These are phyloP conservation scores for Solanum chacoense DNA, from an alignment of 305 asterid species.

Conservation along the genomic window DNA sequence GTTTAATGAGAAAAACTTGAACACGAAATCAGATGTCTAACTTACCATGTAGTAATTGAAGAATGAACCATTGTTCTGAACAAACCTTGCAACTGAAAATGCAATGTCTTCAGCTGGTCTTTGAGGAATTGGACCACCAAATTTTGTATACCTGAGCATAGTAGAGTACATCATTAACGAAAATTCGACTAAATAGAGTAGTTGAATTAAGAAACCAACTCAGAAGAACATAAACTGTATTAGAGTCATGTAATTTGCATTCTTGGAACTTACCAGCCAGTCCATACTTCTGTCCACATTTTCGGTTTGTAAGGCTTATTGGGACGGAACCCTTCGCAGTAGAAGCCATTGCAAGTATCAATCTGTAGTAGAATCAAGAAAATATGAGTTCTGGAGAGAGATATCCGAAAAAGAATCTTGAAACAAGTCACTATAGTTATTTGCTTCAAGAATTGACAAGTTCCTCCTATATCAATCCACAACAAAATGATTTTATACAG, in stretches of 20 bases:
- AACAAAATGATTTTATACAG: background rate
- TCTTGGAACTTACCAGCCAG: constrained; percentile 53
- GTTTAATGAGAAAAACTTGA: background rate
- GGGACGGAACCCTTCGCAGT: constrained; percentile 71
- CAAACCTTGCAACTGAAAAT: constrained; percentile 78
- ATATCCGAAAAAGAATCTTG: background rate
- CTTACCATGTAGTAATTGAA: constrained; percentile 90
- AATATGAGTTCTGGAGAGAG: background rate
- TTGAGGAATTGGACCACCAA: constrained; percentile 56
- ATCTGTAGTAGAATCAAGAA: constrained; percentile 31
- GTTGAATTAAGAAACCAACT: background rate
- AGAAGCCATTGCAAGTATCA: constrained; percentile 81
- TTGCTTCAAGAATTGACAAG: background rate
- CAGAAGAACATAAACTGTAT: background rate
- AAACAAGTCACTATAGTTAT: background rate
- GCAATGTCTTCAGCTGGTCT: constrained; percentile 87
- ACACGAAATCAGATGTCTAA: background rate
- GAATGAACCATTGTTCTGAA: constrained; percentile 82
- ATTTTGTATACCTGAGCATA: constrained; percentile 55
- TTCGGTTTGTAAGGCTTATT: constrained; percentile 68
- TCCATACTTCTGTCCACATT: constrained; percentile 90
- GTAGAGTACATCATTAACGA: background rate
- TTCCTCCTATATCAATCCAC: background rate
- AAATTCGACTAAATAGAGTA: background rate
- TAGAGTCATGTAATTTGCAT: background rate